A percentile compares a stretch with the other conserved stretches of the same genome.
phyloP scores from a whole-genome alignment of 768 basidiomycete species.

The Tulasnella sp. region DNA sequence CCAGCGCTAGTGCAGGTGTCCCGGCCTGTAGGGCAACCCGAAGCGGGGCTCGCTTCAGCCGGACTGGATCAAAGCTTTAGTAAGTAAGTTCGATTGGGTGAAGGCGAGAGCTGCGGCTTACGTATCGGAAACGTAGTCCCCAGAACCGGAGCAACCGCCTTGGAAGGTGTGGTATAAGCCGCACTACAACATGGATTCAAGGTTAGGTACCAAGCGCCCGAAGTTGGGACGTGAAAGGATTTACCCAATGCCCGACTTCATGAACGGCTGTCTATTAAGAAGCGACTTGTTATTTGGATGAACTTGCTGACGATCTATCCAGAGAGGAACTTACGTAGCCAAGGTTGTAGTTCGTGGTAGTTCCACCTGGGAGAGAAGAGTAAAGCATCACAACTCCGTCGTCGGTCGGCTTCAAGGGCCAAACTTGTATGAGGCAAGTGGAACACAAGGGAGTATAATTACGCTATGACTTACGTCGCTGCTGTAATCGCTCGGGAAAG shows the following conservation, averaged over 20 bases:
- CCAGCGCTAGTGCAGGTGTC: conserved; percentile 39
- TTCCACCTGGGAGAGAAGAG: conserved; percentile 36
- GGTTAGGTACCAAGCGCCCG: not conserved
- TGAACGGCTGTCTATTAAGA: conserved; percentile 38
- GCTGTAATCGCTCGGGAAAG: conserved; percentile 36
- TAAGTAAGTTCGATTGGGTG: not conserved
- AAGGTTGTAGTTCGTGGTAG: conserved; percentile 23
- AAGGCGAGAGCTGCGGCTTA: conserved; percentile 32
- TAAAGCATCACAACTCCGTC: conserved; percentile 43
- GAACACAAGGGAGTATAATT: no score
- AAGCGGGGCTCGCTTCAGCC: conserved; percentile 33
- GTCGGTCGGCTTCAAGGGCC: conserved; percentile 30
- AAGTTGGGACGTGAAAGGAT: not conserved
- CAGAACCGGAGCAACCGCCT: conserved; percentile 33
- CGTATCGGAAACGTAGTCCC: conserved; percentile 31
- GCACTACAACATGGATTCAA: not conserved
- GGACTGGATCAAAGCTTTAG: conserved; percentile 24
- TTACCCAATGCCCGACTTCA: conserved; percentile 41
- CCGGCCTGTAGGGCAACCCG: conserved; percentile 38
- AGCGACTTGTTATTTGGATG: not conserved
- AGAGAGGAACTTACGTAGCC: conserved; percentile 12
- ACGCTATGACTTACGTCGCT: not conserved
- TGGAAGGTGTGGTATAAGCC: conserved; percentile 45
- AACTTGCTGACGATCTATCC: not conserved
- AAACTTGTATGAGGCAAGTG: not conserved